phyloP scores from a whole-genome alignment of 495 filamentous ascomycete species.

The Hyaloscypha finlandica region DNA sequence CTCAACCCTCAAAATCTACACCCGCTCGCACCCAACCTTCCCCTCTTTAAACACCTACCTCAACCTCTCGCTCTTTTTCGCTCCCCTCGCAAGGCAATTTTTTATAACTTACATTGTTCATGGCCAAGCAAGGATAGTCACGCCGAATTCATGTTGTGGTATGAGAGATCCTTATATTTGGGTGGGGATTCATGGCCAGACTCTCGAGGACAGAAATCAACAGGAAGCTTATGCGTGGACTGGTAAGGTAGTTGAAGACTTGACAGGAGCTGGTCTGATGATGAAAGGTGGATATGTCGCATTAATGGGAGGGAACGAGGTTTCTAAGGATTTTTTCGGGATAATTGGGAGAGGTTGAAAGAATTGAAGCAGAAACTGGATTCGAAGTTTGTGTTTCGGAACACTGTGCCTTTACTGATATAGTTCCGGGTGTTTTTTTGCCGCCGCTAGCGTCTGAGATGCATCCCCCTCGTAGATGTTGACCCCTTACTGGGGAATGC shows the following conservation, averaged over 20 bases:
- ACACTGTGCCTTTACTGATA: constrained; percentile 26
- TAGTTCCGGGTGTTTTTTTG: background rate
- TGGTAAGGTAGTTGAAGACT: constrained; percentile 15
- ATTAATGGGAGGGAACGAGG: constrained; percentile 22
- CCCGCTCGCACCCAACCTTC: background rate
- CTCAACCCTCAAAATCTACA: constrained; percentile 6
- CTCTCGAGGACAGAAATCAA: background rate
- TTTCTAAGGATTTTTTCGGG: constrained; percentile 31
- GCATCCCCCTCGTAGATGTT: too few relatives aligned
- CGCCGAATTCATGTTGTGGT: constrained; percentile 35
- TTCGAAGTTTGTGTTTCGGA: constrained; percentile 34
- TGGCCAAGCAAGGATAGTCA: constrained; percentile 20
- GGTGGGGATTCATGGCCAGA: constrained; percentile 36
- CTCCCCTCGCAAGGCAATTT: constrained; percentile 24
- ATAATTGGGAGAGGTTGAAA: constrained; percentile 18
- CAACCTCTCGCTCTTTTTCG: background rate
- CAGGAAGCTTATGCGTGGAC: constrained; percentile 34
- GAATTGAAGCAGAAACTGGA: constrained; percentile 37
- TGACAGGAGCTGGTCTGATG: constrained; percentile 24
- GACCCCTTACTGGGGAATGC: too few relatives aligned
- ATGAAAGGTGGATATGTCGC: constrained; percentile 38
- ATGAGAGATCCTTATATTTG: constrained; percentile 39
- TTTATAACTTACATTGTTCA: constrained; percentile 39
- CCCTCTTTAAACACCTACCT: background rate
- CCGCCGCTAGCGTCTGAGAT: too few relatives aligned